Evolutionary conservation across 805 yeast species (phyloP).

Genomic region (Candida pini): DNA sequence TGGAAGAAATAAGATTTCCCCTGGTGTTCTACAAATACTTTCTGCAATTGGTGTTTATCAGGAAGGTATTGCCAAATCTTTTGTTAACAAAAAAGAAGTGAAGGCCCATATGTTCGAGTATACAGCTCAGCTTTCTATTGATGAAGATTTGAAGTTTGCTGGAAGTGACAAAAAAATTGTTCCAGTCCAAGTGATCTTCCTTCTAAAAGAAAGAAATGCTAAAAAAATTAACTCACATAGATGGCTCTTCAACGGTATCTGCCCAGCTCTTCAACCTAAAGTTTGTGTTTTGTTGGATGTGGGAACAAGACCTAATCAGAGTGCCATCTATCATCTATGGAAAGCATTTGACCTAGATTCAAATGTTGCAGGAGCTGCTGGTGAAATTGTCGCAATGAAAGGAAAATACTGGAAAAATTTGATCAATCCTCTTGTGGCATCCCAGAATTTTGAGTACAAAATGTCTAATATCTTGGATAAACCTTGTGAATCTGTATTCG

Average conservation of each 20-base stretch:
- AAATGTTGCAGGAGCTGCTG: slow-evolving; percentile 98
- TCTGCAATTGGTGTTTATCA: slow-evolving; percentile 97
- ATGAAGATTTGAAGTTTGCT: slow-evolving; percentile 81
- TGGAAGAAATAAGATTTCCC: slow-evolving; percentile 85
- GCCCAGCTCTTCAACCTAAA: slow-evolving; percentile 88
- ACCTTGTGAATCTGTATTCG: slow-evolving; percentile 88
- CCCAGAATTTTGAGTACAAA: slow-evolving; percentile 94
- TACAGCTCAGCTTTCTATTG: slow-evolving; percentile 91
- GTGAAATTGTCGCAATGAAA: slow-evolving; percentile 93
- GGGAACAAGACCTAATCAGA: slow-evolving; percentile 92
- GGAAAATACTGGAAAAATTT: slow-evolving; percentile 82
- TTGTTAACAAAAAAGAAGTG: slow-evolving; percentile 86
- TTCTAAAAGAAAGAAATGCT: slow-evolving; percentile 86
- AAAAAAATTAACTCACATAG: slow-evolving; percentile 96
- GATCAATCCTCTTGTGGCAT: slow-evolving; percentile 87
- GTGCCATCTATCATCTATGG: slow-evolving; percentile 92
- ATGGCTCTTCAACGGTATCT: slow-evolving; percentile 94
- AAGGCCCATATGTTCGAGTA: slow-evolving; percentile 93
- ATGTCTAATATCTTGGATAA: slow-evolving; percentile 95
- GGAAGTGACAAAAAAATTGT: slow-evolving; percentile 87
- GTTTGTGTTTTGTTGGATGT: slow-evolving; percentile 88
- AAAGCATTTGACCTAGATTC: slow-evolving; percentile 95
- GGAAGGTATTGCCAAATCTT: slow-evolving; percentile 94
- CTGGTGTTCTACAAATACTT: slow-evolving; percentile 78
- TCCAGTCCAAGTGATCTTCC: slow-evolving; percentile 91